These are phyloP conservation scores for Begonia peltatifolia DNA, from an alignment of 306 rosid genomes.

Conservation along the genomic window DNA sequence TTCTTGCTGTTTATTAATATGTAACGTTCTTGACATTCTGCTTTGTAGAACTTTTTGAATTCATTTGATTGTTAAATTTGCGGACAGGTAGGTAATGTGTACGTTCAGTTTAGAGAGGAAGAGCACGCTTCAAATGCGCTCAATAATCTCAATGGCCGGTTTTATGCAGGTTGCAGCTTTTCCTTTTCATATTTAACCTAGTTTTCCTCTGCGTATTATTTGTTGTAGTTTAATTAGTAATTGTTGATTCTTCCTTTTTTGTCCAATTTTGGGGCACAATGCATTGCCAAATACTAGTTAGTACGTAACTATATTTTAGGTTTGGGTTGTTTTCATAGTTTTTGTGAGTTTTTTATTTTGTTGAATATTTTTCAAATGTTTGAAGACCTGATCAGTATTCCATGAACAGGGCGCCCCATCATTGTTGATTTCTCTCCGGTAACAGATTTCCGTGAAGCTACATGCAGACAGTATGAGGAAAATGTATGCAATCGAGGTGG, in stretches of 20 bases:
- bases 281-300: too few species aligned
- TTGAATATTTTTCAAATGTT: not conserved
- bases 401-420: constrained; percentile 67
- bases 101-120: constrained; percentile 74
- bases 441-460: constrained; percentile 98
- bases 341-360: constrained; percentile 8
- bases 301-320: too few species aligned
- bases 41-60: not conserved
- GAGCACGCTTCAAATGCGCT: constrained; percentile 96
- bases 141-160: constrained; percentile 73
- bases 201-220: not conserved
- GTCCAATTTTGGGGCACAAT: too few species aligned
- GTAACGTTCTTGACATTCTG: not conserved
- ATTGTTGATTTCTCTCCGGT: constrained; percentile 95
- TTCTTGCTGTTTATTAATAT: not conserved
- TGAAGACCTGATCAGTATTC: too few species aligned
- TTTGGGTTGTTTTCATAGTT: constrained; percentile 4
- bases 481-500: constrained; percentile 97
- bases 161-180: constrained; percentile 53
- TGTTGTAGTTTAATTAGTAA: not conserved
- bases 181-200: not conserved
- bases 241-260: too few species aligned
- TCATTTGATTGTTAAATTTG: constrained; percentile 1
- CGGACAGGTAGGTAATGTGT: constrained; percentile 85
- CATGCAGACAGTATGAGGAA: constrained; percentile 98